Evolutionary conservation across 2,329 filamentous ascomycete genomes (phyloP).

Genomic region (Fusarium sp.): DNA sequence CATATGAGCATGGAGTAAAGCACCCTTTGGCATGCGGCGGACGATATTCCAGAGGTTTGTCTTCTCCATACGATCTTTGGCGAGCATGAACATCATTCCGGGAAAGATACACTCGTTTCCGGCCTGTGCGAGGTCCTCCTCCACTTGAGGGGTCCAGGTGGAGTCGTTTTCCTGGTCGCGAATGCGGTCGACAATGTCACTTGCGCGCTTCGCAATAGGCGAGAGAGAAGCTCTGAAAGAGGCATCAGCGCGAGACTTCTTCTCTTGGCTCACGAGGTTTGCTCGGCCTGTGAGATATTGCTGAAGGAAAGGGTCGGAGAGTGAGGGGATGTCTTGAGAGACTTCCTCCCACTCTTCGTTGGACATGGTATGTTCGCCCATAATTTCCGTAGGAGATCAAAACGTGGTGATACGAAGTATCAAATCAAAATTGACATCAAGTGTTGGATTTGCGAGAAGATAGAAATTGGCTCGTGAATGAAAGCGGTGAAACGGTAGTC

Average conservation of each 20-base stretch:
- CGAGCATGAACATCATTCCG: constrained; percentile 93
- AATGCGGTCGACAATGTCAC: constrained; percentile 83
- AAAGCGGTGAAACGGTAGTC: constrained; percentile 29
- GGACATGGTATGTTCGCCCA: constrained; percentile 56
- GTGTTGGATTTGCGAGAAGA: neutral
- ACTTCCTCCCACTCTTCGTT: constrained; percentile 73
- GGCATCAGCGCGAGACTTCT: constrained; percentile 80
- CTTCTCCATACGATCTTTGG: constrained; percentile 86
- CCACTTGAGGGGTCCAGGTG: constrained; percentile 81
- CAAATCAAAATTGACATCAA: neutral
- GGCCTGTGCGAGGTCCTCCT: constrained; percentile 75
- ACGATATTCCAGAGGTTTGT: constrained; percentile 90
- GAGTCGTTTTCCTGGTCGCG: constrained; percentile 80
- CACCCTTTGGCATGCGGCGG: constrained; percentile 88
- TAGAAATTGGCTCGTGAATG: constrained; percentile 7
- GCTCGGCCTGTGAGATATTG: constrained; percentile 84
- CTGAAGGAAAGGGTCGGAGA: constrained; percentile 81
- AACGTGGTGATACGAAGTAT: neutral
- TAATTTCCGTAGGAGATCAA: constrained; percentile 29
- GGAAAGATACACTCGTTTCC: constrained; percentile 78
- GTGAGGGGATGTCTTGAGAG: constrained; percentile 66
- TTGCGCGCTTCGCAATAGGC: constrained; percentile 81
- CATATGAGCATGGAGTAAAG: constrained; percentile 86
- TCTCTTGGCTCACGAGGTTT: constrained; percentile 83
- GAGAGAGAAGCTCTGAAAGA: constrained; percentile 81